phyloP scores from a whole-genome alignment of 2,329 filamentous ascomycete genomes.

The Iodosphaeria phyllophila region DNA sequence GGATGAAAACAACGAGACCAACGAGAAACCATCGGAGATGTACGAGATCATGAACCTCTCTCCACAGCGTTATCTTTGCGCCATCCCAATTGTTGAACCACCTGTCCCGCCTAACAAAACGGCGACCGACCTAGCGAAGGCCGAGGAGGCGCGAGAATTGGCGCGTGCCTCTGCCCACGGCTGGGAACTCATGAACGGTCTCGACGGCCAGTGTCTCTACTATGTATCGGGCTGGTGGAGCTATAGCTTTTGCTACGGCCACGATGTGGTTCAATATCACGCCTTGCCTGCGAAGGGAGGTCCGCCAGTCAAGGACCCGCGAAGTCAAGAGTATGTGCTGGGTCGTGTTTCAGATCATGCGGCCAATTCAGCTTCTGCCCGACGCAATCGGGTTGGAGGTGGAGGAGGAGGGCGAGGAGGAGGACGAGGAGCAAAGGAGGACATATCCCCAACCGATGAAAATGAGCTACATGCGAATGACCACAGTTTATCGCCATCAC shows the following conservation, averaged over 20 bases:
- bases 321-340: constrained; percentile 58
- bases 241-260: constrained; percentile 84
- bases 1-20: constrained; percentile 12
- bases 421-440: constrained; percentile 6
- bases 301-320: constrained; percentile 60
- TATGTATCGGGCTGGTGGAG: constrained; percentile 82
- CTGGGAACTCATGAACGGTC: constrained; percentile 59
- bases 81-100: constrained; percentile 52
- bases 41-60: constrained; percentile 64
- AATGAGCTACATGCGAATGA: not conserved
- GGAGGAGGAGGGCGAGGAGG: constrained; percentile 6
- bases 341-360: constrained; percentile 33
- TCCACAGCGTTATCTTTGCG: constrained; percentile 62
- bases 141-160: constrained; percentile 65
- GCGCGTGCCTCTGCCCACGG: constrained; percentile 58
- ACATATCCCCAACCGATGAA: constrained; percentile 1
- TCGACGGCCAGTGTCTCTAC: constrained; percentile 70
- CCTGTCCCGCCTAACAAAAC: constrained; percentile 40
- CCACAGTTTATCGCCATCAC: constrained; percentile 9
- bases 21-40: constrained; percentile 19
- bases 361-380: constrained; percentile 7
- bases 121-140: constrained; percentile 45
- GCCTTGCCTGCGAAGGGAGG: constrained; percentile 53
- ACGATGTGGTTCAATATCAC: constrained; percentile 79
- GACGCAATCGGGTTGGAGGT: constrained; percentile 7